Base-by-base conservation (phyloP, 1,139 yeast species). In the Yamadazyma siamensis region DNA sequence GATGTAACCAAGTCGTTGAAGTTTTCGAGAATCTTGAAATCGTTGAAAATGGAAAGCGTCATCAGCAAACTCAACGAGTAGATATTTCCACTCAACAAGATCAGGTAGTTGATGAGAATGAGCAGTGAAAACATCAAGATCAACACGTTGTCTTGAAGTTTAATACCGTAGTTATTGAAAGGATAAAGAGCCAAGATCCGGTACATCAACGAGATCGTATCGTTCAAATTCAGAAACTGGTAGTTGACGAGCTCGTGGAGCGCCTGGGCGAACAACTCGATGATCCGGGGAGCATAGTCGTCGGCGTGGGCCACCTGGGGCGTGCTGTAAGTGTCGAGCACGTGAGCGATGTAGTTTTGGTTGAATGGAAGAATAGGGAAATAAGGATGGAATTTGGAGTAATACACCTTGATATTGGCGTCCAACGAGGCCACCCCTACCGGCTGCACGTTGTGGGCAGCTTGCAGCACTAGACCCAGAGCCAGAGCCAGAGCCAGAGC, bases 311-410 rank as follows among this genome's bases (percentile, higher is more conserved):
- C 27, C 26, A 36, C 29, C 9, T 41, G 44, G 21, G 39, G 27
- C 26, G 36, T 29, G 33, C 40, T 44, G 15, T 41, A 35, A 25
- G 44, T 35, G 33, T 47, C 40, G 23, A 55, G 27, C 16, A 52
- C 35, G 10, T 44, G 59, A 10, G 49, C 51, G 23, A 65, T 48
- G 5, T 55, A 60, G 24, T 47, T 52, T 32, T 65, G 66, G 39
- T 70, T 65, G 36, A 69, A 54, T 1, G 85, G 81, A 15, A 81
- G 57, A 0, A 80, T 58, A 5, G 87, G 85, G 47, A 78, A 72
- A 16, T 63, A 65, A 1, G 54, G 47, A 46, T 80, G 87, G 41
- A 77, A 65, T 32, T 63, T 69, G 17, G 65, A 53, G 47, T 77
- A 80, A 46, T 80, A 80, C 4, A 49, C n/a, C 7, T 21, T 13